Conservation (phyloP, 345 rosid species). For the Eutrema japonicum region DNA sequence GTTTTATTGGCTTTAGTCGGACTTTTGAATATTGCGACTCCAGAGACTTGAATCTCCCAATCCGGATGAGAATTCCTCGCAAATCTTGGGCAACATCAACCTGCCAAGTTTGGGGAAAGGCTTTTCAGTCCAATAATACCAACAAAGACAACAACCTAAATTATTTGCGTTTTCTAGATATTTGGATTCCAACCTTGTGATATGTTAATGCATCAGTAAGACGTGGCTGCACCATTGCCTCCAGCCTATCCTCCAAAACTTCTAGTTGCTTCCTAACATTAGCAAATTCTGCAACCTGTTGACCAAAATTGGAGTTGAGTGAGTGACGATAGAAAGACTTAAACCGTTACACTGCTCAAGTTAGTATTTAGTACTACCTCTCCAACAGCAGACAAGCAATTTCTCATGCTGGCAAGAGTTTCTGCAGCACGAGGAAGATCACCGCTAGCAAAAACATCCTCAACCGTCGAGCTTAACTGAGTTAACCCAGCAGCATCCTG, state of each 20-base stretch:
- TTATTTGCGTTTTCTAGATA: not conserved
- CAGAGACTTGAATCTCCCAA: constrained; percentile 92
- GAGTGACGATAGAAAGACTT: not conserved
- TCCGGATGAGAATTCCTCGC: constrained; percentile 88
- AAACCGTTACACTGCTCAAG: constrained; percentile 8
- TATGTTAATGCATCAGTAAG: constrained; percentile 91
- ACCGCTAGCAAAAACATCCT: constrained; percentile 95
- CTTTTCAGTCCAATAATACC: constrained; percentile 30
- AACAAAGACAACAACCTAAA: constrained; percentile 12
- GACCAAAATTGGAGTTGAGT: constrained; percentile 10
- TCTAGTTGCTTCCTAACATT: constrained; percentile 93
- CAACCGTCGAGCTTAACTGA: constrained; percentile 93
- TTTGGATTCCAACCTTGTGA: constrained; percentile 63
- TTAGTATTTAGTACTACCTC: constrained; percentile 57
- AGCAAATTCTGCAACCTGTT: constrained; percentile 98
- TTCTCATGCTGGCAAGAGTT: constrained; percentile 98
- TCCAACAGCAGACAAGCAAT: constrained; percentile 97
- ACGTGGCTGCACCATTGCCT: constrained; percentile 95
- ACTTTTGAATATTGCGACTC: constrained; percentile 90
- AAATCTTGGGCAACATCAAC: constrained; percentile 93
- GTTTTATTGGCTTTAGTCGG: constrained; percentile 78
- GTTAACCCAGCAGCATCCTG: constrained; percentile 99
- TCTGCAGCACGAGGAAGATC: constrained; percentile 99
- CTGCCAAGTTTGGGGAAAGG: constrained; percentile 46
- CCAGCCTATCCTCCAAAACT: constrained; percentile 91